Evolutionary conservation across 177 flowering plant species (phyloP).

Genomic region (Vitis hybrid): DNA sequence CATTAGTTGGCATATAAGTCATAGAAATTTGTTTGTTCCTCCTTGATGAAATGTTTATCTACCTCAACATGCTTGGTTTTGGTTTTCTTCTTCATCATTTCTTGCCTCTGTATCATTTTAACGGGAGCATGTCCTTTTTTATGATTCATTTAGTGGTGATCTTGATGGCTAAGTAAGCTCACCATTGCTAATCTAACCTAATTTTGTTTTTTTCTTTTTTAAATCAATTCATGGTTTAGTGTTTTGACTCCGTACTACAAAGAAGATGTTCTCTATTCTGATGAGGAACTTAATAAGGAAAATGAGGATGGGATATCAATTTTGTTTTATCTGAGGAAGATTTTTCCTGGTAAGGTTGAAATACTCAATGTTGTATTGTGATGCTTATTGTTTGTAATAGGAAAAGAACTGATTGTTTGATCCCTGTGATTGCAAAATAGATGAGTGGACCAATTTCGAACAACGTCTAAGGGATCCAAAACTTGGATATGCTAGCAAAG

Average conservation of each 20-base stretch:
- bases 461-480: constrained; percentile 49
- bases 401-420: constrained; percentile 4
- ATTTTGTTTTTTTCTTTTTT: background rate
- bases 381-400: background rate
- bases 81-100: background rate
- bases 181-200: background rate
- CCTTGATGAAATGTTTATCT: no score
- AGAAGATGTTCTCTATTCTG: constrained; percentile 88
- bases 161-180: background rate
- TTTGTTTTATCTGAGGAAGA: constrained; percentile 84
- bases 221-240: constrained; percentile 32
- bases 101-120: background rate
- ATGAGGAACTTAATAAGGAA: constrained; percentile 74
- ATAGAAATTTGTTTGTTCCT: no score
- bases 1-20: no score
- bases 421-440: constrained; percentile 30
- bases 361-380: constrained; percentile 1
- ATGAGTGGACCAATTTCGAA: constrained; percentile 83
- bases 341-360: constrained; percentile 79
- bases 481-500: constrained; percentile 28
- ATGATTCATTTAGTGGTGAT: background rate
- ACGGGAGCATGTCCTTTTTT: background rate
- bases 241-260: constrained; percentile 96
- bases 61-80: background rate
- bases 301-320: constrained; percentile 96